Percentiles rank a stretch among this genome's conserved stretches.
phyloP scores from a whole-genome alignment of 2,329 filamentous ascomycete species.

The Lecanicillium sp. region DNA sequence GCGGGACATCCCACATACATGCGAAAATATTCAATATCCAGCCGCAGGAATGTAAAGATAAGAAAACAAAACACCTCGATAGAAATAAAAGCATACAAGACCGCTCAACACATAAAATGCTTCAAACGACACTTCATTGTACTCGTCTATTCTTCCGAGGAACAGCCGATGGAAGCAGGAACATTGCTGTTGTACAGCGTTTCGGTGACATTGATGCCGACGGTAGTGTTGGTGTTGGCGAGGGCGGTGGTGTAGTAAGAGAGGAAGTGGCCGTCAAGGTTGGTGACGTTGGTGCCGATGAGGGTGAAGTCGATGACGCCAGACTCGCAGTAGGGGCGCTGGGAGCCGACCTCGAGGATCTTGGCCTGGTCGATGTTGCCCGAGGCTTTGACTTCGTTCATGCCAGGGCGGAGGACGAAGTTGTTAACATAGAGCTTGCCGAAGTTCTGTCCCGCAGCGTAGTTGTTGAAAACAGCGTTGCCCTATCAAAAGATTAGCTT shows the following conservation, averaged over 20 bases:
- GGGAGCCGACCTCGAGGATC: slow-evolving; percentile 32
- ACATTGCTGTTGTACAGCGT: slow-evolving; percentile 25
- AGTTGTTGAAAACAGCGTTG: slow-evolving; percentile 55
- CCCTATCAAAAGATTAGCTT: too few species aligned
- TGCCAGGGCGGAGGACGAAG: slow-evolving; percentile 50
- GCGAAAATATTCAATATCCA: too few species aligned
- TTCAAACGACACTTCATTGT: not conserved
- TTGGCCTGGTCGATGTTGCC: slow-evolving; percentile 42
- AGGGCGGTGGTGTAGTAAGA: slow-evolving; percentile 51
- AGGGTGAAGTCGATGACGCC: slow-evolving; percentile 49
- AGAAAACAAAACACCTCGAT: not conserved
- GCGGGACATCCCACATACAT: too few species aligned
- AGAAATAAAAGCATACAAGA: not conserved
- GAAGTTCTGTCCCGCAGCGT: slow-evolving; percentile 40
- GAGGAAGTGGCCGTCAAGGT: slow-evolving; percentile 43
- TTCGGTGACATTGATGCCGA: slow-evolving; percentile 43
- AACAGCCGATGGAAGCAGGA: slow-evolving; percentile 1
- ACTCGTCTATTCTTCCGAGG: too few species aligned
- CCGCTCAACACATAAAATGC: not conserved
- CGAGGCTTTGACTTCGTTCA: slow-evolving; percentile 47
- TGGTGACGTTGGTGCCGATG: slow-evolving; percentile 41
- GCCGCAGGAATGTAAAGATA: too few species aligned
- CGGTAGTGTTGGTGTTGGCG: slow-evolving; percentile 38
- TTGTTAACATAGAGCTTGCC: slow-evolving; percentile 52
- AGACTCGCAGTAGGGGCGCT: slow-evolving; percentile 42